A percentile compares a stretch with the other conserved stretches of the same genome.
Evolutionary conservation across 1,139 yeast genomes (phyloP).

Genomic region (Magnusiomyces suaveolens): DNA sequence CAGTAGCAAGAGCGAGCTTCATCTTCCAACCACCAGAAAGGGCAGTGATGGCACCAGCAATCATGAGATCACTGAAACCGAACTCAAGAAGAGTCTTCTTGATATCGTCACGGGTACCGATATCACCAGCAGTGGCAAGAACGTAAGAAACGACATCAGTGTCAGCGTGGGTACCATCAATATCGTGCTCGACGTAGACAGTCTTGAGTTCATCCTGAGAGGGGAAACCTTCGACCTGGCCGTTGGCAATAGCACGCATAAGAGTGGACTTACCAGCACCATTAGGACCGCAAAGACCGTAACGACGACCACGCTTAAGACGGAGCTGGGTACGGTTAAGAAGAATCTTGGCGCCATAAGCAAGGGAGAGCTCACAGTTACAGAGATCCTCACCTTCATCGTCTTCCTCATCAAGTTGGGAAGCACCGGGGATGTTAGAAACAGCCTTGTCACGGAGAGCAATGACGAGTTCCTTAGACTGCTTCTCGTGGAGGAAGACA

Average conservation of each 20-base stretch:
- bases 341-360: constrained; percentile 99
- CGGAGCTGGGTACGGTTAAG: constrained; percentile 98
- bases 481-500: constrained; percentile 86
- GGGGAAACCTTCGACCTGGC: constrained; percentile 99
- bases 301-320: constrained; percentile 98
- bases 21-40: constrained; percentile 66
- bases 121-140: constrained; percentile 50
- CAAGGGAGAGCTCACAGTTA: constrained; percentile 99
- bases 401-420: constrained; percentile 95
- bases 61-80: constrained; percentile 87
- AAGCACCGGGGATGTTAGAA: constrained; percentile 96
- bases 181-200: constrained; percentile 98
- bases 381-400: constrained; percentile 99
- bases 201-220: constrained; percentile 96
- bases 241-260: constrained; percentile 99
- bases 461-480: constrained; percentile 84
- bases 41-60: constrained; percentile 83
- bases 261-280: too few species aligned
- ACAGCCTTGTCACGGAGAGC: constrained; percentile 92
- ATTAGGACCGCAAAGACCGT: constrained; percentile 99
- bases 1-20: constrained; percentile 96
- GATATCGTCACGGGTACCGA: constrained; percentile 62
- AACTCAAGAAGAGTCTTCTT: constrained; percentile 69
- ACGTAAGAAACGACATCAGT: constrained; percentile 89
- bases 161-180: constrained; percentile 95